These are phyloP conservation scores for Eutypella sp. DNA, from an alignment of 2,329 filamentous ascomycete genomes.

Conservation along the genomic window DNA sequence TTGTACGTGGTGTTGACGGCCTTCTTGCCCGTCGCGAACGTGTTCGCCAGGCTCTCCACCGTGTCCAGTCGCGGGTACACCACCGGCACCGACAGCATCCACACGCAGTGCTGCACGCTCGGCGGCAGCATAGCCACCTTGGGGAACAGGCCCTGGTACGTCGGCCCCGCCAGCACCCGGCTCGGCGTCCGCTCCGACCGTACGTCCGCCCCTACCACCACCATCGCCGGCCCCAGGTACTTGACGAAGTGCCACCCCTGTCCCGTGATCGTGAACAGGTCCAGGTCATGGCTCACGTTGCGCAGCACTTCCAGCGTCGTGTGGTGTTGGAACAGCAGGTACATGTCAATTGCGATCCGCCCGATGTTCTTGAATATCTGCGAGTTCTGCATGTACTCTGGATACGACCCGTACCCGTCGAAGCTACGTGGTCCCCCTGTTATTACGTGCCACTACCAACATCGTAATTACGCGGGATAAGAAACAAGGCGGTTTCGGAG, in stretches of 20 bases:
- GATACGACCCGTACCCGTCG: slow-evolving; percentile 94
- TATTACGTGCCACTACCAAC: too few species aligned
- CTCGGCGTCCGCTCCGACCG: slow-evolving; percentile 85
- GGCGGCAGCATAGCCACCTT: slow-evolving; percentile 88
- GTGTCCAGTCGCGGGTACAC: slow-evolving; percentile 88
- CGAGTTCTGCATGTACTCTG: slow-evolving; percentile 96
- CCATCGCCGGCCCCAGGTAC: slow-evolving; percentile 85
- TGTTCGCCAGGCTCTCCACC: slow-evolving; percentile 85
- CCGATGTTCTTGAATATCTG: slow-evolving; percentile 99
- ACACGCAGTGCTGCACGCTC: slow-evolving; percentile 92
- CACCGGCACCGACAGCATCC: slow-evolving; percentile 89
- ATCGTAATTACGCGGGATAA: too few species aligned
- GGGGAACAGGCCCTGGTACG: slow-evolving; percentile 95
- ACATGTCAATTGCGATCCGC: slow-evolving; percentile 93
- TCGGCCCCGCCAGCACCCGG: slow-evolving; percentile 91
- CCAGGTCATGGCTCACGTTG: slow-evolving; percentile 79
- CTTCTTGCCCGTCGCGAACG: slow-evolving; percentile 91
- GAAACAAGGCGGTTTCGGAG: too few species aligned
- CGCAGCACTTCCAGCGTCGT: slow-evolving; percentile 91
- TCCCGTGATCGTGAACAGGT: slow-evolving; percentile 96
- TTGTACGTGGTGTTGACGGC: slow-evolving; percentile 96
- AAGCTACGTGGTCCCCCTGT: too few species aligned
- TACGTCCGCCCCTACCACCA: slow-evolving; percentile 84
- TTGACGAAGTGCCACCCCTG: slow-evolving; percentile 98
- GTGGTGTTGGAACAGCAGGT: slow-evolving; percentile 95